Base-by-base conservation (phyloP, 2,329 filamentous ascomycete species). In the Pezicula rhizophila region DNA sequence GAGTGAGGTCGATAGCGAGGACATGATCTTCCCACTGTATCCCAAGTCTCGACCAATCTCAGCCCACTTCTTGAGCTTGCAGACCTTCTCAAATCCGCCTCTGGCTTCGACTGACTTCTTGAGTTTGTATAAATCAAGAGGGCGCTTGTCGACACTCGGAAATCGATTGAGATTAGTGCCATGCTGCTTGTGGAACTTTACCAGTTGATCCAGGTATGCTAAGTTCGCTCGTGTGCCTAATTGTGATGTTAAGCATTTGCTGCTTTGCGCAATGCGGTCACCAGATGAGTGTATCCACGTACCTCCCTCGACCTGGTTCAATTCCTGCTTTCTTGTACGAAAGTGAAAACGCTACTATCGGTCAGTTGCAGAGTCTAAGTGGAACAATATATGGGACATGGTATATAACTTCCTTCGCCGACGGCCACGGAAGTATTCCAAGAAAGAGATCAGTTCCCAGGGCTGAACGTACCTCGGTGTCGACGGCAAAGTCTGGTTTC, bases 11-110 rank as follows among this genome's bases (percentile, higher is more conserved):
- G 93, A 99, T 42, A 99, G 73, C 8, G 93, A 97, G 2, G 92
- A 97, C 93, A 99, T 99, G 55, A 99, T 99, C 73, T 99, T 99
- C 64, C 93, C 93, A 64, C 92, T 97, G 69, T 99, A 99, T 47
- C 93, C 93, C 42, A 99, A 73, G 65, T 97, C 93, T 62, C 93
- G 84, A 31, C 93, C 93, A 59, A 99, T 97, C 68, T 99, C 93
- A 14, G 93, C 93, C 93, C 93, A 99, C 72, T 97, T 97, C 71
- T 99, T 99, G 48, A 85, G 78, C 69, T 96, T 96, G 77, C 93
- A 99, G 40, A 99, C 93, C 63, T 88, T 88, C 48, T 96, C 91
- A 60, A 99, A 99, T 3, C 93, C 93, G 42, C 93, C 93, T 53
- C 93, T 83, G 26, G 89, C 85, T 65, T 97, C 93, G 33, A 99